These are phyloP conservation scores for Fraxinus americana DNA, from an alignment of 257 asterid species.

Conservation along the genomic window DNA sequence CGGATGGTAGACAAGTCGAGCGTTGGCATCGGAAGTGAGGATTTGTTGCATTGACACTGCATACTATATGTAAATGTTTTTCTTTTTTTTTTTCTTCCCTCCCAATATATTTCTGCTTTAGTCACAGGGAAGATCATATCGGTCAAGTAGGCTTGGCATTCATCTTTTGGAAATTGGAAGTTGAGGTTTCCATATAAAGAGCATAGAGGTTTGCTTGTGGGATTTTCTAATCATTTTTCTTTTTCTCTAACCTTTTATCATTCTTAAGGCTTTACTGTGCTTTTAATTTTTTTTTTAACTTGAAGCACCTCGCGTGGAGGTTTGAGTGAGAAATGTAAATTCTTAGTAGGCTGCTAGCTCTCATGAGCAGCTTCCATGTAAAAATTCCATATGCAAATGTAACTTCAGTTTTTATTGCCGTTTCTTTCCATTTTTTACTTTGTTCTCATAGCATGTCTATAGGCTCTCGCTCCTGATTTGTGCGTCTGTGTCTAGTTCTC, in stretches of 20 bases:
- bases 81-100: conserved; percentile 16
- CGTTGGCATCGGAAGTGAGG: conserved; percentile 60
- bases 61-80: conserved; percentile 29
- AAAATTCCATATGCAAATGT: conserved; percentile 51
- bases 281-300: conserved; percentile 30
- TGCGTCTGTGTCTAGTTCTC: too few relatives aligned
- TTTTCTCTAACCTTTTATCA: conserved; percentile 19
- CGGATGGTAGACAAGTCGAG: conserved; percentile 58
- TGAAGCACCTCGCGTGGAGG: conserved; percentile 31
- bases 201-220: conserved; percentile 38
- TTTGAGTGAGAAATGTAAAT: conserved; percentile 63
- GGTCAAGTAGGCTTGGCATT: conserved; percentile 36
- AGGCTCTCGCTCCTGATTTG: background rate
- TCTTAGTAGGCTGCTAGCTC: conserved; percentile 43
- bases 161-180: conserved; percentile 29
- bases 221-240: conserved; percentile 19
- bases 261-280: conserved; percentile 39
- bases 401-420: conserved; percentile 24
- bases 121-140: conserved; percentile 31
- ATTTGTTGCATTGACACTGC: conserved; percentile 43
- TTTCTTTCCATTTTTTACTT: background rate
- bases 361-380: conserved; percentile 63
- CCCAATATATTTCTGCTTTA: conserved; percentile 27
- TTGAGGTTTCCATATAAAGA: conserved; percentile 32
- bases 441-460: background rate